Conservation (phyloP, 129 eudicot genomes). For the Lactuca saligna region DNA sequence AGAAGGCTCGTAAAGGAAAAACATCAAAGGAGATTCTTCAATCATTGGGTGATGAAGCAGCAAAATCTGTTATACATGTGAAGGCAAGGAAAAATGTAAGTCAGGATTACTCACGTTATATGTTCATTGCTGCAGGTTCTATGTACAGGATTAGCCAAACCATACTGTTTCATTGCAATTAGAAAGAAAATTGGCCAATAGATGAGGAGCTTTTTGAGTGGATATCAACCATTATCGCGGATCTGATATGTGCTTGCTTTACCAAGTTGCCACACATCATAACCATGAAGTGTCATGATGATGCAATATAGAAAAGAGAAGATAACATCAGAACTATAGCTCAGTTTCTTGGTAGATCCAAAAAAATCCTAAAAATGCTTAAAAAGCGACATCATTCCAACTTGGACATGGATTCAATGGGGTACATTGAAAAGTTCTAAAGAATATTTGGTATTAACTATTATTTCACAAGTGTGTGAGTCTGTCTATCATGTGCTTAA, state of each 20-base stretch:
- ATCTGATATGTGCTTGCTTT: neutral
- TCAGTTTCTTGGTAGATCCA: conserved; percentile 3
- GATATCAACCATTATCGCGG: neutral
- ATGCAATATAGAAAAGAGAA: neutral
- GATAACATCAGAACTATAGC: too few relatives aligned
- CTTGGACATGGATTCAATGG: conserved; percentile 2
- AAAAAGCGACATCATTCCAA: neutral
- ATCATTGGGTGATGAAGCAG: conserved; percentile 9
- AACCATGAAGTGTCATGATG: neutral
- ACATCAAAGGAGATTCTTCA: conserved; percentile 22
- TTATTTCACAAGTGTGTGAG: neutral
- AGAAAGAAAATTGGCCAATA: too few relatives aligned
- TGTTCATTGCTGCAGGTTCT: neutral
- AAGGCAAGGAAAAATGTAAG: neutral
- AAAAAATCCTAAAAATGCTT: neutral
- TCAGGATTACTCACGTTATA: neutral
- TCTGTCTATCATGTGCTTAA: neutral
- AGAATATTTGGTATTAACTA: neutral
- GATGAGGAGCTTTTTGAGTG: neutral
- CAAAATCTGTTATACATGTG: neutral
- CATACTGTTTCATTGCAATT: neutral
- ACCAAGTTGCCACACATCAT: too few relatives aligned
- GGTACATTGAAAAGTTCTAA: neutral
- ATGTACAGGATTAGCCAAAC: neutral
- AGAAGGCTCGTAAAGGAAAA: conserved; percentile 13